Evolutionary conservation across 257 asterid species (phyloP), one percentile per base, ranked within the genome.

Genomic region (Fraxinus excelsior): DNA sequence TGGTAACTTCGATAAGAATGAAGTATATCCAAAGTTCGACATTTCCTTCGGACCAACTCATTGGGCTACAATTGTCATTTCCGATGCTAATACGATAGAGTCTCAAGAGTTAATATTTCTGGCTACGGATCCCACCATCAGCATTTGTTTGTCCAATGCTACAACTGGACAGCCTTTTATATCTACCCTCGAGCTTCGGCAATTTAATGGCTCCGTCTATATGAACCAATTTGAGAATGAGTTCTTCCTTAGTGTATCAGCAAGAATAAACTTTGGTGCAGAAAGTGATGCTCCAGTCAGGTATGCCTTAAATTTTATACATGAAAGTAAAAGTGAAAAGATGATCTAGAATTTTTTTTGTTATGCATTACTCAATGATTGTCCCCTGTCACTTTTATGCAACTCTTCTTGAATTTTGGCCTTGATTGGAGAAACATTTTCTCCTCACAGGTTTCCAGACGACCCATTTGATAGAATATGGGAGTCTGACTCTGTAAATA

Each of bases 401-500:
- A 49, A 49, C 60, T 49, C 7, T 3, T 67, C 31, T 72, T 58
- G 78, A 71, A 42, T 21, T 31, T 71, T 9, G 9, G 4, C 38
- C 25, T 67, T 74, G 58, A 34, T 19, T 71, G 49, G 23, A 75
- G 60, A 1, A 13, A n/a, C 23, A 72, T 18, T 58, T 51, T 77
- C 62, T 42, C 23, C 69, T 62, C 29, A 72, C 84, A 94, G 98
- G 91, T 93, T 86, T 80, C 99, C 99, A 1, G 97, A 96, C 66
- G 99, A 96, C 80, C 98, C 98, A 67, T 96, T 88, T 78, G 99
- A 96, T 83, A 85, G 99, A 78, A 80, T 96, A 81, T 96, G 99
- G 99, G 86, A 71, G 73, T 96, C 99, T 31, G 99, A 96, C 81
- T 84, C 89, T 3, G 75, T 93, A 49, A 89, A 86, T 77, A 93